Conservation (phyloP, 2,329 filamentous ascomycete species). For the Cryphonectria nitschkei region DNA sequence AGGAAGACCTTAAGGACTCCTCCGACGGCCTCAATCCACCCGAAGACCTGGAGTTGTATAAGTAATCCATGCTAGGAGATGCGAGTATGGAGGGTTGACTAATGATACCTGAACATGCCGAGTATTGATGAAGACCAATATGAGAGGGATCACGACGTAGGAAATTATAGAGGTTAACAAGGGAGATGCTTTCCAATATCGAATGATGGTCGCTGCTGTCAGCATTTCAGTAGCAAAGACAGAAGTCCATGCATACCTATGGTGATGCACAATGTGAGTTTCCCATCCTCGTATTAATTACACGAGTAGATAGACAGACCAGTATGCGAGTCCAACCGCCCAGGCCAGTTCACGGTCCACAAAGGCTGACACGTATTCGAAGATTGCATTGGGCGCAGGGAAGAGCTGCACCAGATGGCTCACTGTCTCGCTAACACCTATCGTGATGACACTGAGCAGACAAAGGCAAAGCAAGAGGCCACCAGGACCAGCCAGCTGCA, state of each 20-base stretch:
- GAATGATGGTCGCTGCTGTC: conserved; percentile 20
- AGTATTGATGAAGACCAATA: conserved; percentile 26
- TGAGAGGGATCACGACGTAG: conserved; percentile 6
- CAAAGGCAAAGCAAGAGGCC: conserved; percentile 28
- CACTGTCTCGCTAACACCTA: conserved; percentile 30
- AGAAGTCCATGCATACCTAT: conserved; percentile 24
- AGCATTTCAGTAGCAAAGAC: conserved; percentile 28
- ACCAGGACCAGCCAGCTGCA: conserved; percentile 27
- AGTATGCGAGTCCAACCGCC: conserved; percentile 30
- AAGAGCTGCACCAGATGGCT: conserved; percentile 31
- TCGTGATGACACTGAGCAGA: conserved; percentile 27
- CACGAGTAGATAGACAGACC: conserved; percentile 19
- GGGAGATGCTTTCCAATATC: conserved; percentile 20
- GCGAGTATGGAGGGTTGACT: too few species aligned
- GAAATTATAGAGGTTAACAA: conserved; percentile 24
- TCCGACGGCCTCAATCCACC: conserved; percentile 33
- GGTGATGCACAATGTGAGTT: background rate
- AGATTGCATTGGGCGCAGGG: conserved; percentile 31
- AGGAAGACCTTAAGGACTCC: conserved; percentile 31
- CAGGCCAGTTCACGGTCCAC: conserved; percentile 31
- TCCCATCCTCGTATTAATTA: background rate
- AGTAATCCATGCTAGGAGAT: background rate
- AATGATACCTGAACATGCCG: conserved; percentile 22
- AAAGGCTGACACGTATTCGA: conserved; percentile 31
- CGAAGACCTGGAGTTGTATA: conserved; percentile 30